Evolutionary conservation across 176 grass and related monocot genomes (phyloP).

Genomic region (Ampelocalamus luodianensis): DNA sequence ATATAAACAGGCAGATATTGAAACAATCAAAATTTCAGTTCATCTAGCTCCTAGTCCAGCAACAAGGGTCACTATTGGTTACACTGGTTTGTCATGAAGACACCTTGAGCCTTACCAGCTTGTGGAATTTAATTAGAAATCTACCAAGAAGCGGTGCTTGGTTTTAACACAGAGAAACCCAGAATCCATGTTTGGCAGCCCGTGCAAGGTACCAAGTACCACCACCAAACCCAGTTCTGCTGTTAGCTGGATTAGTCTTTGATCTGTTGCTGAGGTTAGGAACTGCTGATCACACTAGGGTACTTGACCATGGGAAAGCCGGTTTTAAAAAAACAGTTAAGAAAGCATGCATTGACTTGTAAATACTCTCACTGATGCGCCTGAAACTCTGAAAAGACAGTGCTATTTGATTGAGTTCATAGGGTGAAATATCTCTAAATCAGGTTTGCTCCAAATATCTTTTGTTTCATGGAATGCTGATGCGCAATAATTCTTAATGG

Average conservation of each 20-base stretch:
- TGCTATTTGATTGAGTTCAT: constrained; percentile 45
- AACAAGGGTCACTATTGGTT: constrained; percentile 40
- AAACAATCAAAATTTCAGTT: constrained; percentile 88
- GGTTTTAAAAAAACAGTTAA: constrained; percentile 37
- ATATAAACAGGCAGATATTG: constrained; percentile 64
- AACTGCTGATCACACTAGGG: constrained; percentile 46
- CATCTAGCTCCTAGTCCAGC: constrained; percentile 46
- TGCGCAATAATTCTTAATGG: constrained; percentile 4
- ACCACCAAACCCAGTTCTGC: constrained; percentile 29
- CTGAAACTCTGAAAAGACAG: constrained; percentile 30
- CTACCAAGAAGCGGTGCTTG: constrained; percentile 3
- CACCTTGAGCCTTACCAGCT: constrained; percentile 20
- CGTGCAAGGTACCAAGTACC: constrained; percentile 37
- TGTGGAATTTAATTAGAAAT: constrained; percentile 39
- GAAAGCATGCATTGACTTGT: constrained; percentile 41
- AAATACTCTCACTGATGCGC: constrained; percentile 44
- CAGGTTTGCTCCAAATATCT: constrained; percentile 42
- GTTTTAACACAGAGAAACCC: constrained; percentile 28
- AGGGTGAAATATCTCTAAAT: constrained; percentile 44
- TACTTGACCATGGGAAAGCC: constrained; percentile 37
- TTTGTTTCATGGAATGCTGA: constrained; percentile 48
- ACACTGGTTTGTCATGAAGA: constrained; percentile 50
- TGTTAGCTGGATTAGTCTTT: constrained; percentile 44
- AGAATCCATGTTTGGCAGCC: constrained; percentile 12
- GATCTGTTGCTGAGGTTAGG: constrained; percentile 40